These are phyloP conservation scores for Camellia lanceoleosa DNA, from an alignment of 148 eudicot species.

Conservation along the genomic window DNA sequence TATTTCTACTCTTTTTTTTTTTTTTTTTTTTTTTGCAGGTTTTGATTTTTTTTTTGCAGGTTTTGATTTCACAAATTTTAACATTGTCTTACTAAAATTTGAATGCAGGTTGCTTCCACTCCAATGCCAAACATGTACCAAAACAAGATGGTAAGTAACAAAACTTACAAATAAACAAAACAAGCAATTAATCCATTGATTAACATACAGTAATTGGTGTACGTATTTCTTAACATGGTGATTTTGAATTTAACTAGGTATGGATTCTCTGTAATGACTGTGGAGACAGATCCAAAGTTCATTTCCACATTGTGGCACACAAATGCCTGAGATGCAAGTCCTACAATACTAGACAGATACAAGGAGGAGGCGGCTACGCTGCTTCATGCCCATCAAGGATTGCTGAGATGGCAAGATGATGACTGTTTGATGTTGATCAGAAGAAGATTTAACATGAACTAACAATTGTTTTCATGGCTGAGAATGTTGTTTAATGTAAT, in stretches of 20 bases:
- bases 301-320: conserved; percentile 62
- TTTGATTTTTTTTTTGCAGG: not conserved
- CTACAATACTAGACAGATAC: conserved; percentile 65
- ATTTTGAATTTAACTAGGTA: conserved; percentile 32
- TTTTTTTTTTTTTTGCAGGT: not conserved
- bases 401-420: conserved; percentile 13
- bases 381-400: conserved; percentile 23
- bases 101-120: conserved; percentile 51
- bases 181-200: not conserved
- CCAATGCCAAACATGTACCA: conserved; percentile 56
- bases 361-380: conserved; percentile 43
- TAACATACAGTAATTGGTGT: not conserved
- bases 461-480: not conserved
- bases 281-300: conserved; percentile 47
- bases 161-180: not conserved
- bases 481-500: not conserved
- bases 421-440: not conserved
- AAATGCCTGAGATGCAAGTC: conserved; percentile 65
- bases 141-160: conserved; percentile 47
- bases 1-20: not conserved
- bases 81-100: not conserved
- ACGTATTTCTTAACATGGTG: not conserved
- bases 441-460: not conserved
- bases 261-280: conserved; percentile 85
- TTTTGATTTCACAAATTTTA: not conserved